Evolutionary conservation across 768 basidiomycete genomes (phyloP).

Genomic region (Solioccasus polychromus): DNA sequence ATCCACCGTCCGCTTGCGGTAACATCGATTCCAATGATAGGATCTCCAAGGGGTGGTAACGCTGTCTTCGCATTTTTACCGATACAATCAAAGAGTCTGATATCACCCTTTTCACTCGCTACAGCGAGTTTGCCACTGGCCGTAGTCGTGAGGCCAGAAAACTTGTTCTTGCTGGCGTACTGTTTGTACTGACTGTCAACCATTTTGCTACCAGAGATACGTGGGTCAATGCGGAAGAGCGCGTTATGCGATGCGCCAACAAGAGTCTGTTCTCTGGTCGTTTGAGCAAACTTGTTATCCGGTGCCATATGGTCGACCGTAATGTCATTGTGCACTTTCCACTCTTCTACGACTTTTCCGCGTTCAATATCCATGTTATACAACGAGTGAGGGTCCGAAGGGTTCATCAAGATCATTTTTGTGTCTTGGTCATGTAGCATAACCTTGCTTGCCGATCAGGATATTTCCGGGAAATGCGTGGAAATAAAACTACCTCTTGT

Average conservation of each 20-base stretch:
- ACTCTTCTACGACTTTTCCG: constrained; percentile 97
- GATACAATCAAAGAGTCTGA: constrained; percentile 90
- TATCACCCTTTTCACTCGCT: constrained; percentile 95
- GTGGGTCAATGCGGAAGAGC: constrained; percentile 96
- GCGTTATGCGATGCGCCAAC: constrained; percentile 93
- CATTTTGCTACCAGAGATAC: constrained; percentile 87
- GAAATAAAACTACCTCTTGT: constrained; percentile 56
- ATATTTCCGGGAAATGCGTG: not conserved
- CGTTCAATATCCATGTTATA: constrained; percentile 91
- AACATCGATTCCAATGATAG: constrained; percentile 92
- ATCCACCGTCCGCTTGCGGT: constrained; percentile 93
- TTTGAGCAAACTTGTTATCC: constrained; percentile 92
- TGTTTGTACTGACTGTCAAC: constrained; percentile 96
- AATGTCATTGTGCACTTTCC: constrained; percentile 93
- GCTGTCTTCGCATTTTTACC: constrained; percentile 99
- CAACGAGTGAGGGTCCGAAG: constrained; percentile 73
- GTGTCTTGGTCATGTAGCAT: constrained; percentile 97
- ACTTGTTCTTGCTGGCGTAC: constrained; percentile 92
- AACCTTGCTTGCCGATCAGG: constrained; percentile 48
- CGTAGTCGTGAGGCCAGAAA: constrained; percentile 90
- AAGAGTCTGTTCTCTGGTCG: constrained; percentile 87
- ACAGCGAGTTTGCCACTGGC: constrained; percentile 84
- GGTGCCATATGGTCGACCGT: constrained; percentile 88
- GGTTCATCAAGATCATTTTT: constrained; percentile 92
- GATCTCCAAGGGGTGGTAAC: constrained; percentile 90